A percentile compares a stretch with the other conserved stretches of the same genome.
Evolutionary conservation across 2,329 filamentous ascomycete species (phyloP).

Genomic region (Trichoderma atroviride): DNA sequence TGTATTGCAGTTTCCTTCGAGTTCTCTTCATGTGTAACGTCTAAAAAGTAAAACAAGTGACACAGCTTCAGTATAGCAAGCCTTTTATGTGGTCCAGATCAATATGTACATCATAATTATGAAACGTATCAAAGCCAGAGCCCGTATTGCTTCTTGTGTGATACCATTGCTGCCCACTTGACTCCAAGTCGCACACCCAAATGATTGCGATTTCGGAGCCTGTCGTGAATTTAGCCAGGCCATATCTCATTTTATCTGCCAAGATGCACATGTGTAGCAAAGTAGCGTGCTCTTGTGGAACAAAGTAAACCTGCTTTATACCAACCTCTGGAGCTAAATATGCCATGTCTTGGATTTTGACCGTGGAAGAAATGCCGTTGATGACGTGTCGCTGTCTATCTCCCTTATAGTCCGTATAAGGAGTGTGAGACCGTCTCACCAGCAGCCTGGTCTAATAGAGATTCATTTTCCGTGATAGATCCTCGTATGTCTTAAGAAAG

Average conservation of each 20-base stretch:
- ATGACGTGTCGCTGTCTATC: neutral
- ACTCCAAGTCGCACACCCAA: neutral
- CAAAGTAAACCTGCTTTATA: neutral
- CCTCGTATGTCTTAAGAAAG: neutral
- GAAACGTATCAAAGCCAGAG: neutral
- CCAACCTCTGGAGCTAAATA: neutral
- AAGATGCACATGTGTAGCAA: neutral
- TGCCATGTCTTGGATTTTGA: neutral
- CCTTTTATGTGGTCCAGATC: neutral
- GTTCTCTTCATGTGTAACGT: neutral
- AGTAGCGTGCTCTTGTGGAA: neutral
- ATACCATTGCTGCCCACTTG: neutral
- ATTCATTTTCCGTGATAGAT: neutral
- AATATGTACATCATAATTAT: neutral
- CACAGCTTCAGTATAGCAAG: neutral
- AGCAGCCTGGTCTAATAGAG: neutral
- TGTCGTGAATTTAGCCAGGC: neutral
- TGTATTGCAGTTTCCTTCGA: neutral
- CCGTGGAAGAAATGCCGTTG: neutral
- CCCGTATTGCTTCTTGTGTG: neutral
- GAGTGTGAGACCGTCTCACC: neutral
- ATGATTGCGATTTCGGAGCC: neutral
- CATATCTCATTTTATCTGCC: neutral
- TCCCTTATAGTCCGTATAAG: no score
- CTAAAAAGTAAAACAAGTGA: neutral